Evolutionary conservation across 768 basidiomycete genomes (phyloP), one percentile per base, ranked within the genome.

Genomic region (Steccherinum ochraceum): DNA sequence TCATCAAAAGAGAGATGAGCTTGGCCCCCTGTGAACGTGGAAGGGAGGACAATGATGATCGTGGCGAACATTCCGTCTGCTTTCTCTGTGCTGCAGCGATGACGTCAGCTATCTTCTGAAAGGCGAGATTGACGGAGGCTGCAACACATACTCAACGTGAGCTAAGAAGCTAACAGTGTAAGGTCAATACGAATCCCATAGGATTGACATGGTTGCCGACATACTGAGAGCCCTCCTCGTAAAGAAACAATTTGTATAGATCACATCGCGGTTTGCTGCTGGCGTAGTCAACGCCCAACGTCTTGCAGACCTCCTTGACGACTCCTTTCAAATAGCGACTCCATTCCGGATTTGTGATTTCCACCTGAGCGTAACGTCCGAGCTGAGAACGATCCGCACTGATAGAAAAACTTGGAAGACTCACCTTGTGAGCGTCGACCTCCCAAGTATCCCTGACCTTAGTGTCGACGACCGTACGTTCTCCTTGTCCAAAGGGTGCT

Each of bases 41-140:
- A 77, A 3, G 77, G 77, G 2, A 79, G 67, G 5, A 77, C 55
- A 23, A 80, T 60, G 42, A 78, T 64, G 20, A 77, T 60, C 0
- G 78, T 76, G 10, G 78, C 78, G 52, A 81, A 79, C 74, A n/a
- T 78, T 1, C 72, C 75, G 21, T 67, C 52, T 1, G 65, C 64
- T 56, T 77, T 76, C 48, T 73, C 73, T 2, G 75, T 77, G 50
- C 76, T 77, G 40, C 39, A 21, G 35, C 5, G 27, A 40, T 44
- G 25, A 26, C 5, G 24, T 24, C 3, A 44, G 48, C 12, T 3
- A 1, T n/a, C 7, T 35, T 16, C 30, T 16, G 30, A 35, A 7
- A 35, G n/a, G n/a, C n/a, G n/a, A n/a, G n/a, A n/a, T n/a, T n/a
- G n/a, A n/a, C n/a, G n/a, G n/a, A n/a, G n/a, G n/a, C n/a, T n/a